Evolutionary conservation across 495 filamentous ascomycete genomes (phyloP).

Genomic region (Lasiosphaeris hirsuta): DNA sequence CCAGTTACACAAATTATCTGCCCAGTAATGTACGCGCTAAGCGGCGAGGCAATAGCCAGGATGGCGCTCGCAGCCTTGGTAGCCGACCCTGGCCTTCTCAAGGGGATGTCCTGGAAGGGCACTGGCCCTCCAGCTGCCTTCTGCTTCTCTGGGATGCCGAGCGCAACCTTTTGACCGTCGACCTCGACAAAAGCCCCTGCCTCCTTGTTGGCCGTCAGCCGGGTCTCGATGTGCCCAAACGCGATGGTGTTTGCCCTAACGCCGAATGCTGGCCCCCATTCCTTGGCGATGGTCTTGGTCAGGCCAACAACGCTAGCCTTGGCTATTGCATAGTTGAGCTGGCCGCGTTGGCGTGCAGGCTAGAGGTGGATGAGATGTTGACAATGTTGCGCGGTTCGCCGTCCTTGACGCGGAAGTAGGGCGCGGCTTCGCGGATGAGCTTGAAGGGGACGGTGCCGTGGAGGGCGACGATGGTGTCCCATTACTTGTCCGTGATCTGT

Average conservation of each 20-base stretch:
- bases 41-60: slow-evolving; percentile 72
- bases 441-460: slow-evolving; percentile 83
- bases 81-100: slow-evolving; percentile 69
- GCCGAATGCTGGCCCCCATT: slow-evolving; percentile 84
- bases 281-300: slow-evolving; percentile 84
- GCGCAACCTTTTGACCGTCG: slow-evolving; percentile 70
- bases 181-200: slow-evolving; percentile 72
- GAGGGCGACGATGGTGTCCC: slow-evolving; percentile 77
- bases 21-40: slow-evolving; percentile 77
- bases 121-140: slow-evolving; percentile 28
- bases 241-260: slow-evolving; percentile 81
- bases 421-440: slow-evolving; percentile 71
- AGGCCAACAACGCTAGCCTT: slow-evolving; percentile 79
- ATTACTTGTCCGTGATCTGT: slow-evolving; percentile 85
- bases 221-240: slow-evolving; percentile 74
- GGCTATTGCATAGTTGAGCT: slow-evolving; percentile 79
- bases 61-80: slow-evolving; percentile 78
- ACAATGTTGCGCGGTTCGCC: slow-evolving; percentile 72
- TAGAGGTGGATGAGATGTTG: slow-evolving; percentile 77
- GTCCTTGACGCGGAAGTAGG: slow-evolving; percentile 84
- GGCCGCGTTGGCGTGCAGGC: slow-evolving; percentile 79
- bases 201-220: slow-evolving; percentile 78
- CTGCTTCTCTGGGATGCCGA: slow-evolving; percentile 66
- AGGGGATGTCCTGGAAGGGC: slow-evolving; percentile 67
- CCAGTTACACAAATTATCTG: slow-evolving; percentile 85